Evolutionary conservation across 345 rosid species (phyloP).

Genomic region (Eucalyptus viminalis): DNA sequence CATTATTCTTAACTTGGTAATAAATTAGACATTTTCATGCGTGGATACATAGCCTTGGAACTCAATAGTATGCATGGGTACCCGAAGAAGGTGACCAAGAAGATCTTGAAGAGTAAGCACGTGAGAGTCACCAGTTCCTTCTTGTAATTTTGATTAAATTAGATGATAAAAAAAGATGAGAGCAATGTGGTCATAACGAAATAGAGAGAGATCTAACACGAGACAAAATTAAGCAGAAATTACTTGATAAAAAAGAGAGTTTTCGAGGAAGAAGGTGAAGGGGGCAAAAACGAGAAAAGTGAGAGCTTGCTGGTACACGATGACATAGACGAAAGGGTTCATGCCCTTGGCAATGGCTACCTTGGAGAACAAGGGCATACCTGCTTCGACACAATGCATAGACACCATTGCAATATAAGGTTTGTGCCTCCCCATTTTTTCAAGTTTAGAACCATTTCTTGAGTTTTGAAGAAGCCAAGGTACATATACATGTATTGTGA

Average conservation of each 20-base stretch:
- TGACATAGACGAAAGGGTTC: slow-evolving; percentile 63
- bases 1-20: too few relatives aligned
- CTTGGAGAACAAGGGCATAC: slow-evolving; percentile 75
- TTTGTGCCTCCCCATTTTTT: slow-evolving; percentile 8
- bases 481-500: neutral
- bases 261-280: slow-evolving; percentile 56
- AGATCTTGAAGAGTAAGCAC: slow-evolving; percentile 29
- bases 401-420: slow-evolving; percentile 50
- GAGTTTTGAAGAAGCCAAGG: neutral
- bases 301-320: slow-evolving; percentile 61
- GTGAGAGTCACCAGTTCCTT: slow-evolving; percentile 24
- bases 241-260: slow-evolving; percentile 10
- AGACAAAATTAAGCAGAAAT: neutral
- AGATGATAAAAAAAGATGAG: neutral
- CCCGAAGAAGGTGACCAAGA: slow-evolving; percentile 32
- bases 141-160: slow-evolving; percentile 6
- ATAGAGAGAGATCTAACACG: neutral
- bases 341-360: slow-evolving; percentile 60
- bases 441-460: neutral
- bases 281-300: slow-evolving; percentile 54
- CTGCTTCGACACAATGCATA: slow-evolving; percentile 44
- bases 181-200: neutral
- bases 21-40: too few relatives aligned
- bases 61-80: neutral
- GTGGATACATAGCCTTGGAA: neutral